Conservation (phyloP, 106 monocot genomes). For the Hemerocallis citrina region DNA sequence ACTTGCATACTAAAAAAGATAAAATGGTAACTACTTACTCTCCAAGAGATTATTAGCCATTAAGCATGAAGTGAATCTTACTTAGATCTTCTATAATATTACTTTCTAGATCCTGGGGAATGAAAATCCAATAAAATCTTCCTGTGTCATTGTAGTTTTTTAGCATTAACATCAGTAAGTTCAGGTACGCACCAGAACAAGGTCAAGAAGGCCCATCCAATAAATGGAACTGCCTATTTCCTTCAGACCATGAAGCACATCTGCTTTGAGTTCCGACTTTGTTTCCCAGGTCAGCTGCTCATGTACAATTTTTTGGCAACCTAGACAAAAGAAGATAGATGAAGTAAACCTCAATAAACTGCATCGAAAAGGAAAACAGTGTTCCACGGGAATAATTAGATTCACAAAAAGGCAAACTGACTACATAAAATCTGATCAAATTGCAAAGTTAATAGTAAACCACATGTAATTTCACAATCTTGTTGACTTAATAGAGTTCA, state of each 20-base stretch:
- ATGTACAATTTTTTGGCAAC: constrained; percentile 73
- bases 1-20: no score
- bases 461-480: neutral
- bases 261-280: constrained; percentile 71
- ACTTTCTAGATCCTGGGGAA: no score
- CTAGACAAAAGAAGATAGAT: constrained; percentile 21
- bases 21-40: no score
- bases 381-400: neutral
- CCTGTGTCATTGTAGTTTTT: no score
- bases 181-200: constrained; percentile 50
- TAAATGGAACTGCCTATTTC: constrained; percentile 90
- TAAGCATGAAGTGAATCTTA: no score
- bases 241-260: constrained; percentile 76
- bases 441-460: neutral
- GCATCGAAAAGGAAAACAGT: neutral
- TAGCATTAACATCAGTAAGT: no score
- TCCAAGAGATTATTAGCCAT: no score
- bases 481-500: neutral
- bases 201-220: constrained; percentile 79
- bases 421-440: neutral
- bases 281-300: constrained; percentile 79
- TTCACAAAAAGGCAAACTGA: neutral
- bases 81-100: no score
- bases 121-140: no score
- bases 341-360: neutral